Evolutionary conservation across 805 yeast species (phyloP), one percentile per base, ranked within the genome.

Genomic region (Ogataea nakhonphanomensis): DNA sequence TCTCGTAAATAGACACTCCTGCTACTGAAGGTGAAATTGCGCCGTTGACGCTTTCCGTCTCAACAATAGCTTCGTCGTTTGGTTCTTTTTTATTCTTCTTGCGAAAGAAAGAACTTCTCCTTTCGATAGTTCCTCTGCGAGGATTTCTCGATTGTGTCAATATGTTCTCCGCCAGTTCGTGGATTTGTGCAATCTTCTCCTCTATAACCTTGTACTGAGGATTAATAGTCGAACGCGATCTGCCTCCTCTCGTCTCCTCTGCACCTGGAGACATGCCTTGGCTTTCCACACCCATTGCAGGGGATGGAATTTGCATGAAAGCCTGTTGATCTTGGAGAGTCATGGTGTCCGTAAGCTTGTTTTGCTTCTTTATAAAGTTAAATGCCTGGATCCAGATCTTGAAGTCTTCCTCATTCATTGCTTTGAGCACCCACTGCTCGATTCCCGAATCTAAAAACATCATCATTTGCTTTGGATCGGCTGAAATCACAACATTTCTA

Each of bases 401-500:
- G 73, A 88, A 93, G 48, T 84, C 90, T 6, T 71, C 68, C 8
- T 64, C 62, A 41, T 71, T 78, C 33, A 70, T 65, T 0, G 97
- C 85, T 53, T 84, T 86, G 45, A 91, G 68, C 27, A 78, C 79
- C 98, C 98, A 91, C 8, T 85, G 80, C 59, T 91, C 98, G 79
- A 91, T 81, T 2, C 98, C 98, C 0, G 97, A 88, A 59, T 93
- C 97, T 43, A 93, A 74, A 33, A 83, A 79, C 30, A 93, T 79
- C 53, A 85, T 82, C 38, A 76, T 65, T 17, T 78, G 76, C 42
- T 75, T 74, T 20, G 77, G 70, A 52, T 82, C 82, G 0, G 95
- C 95, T 41, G 90, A 77, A 2, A 93, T 79, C n/a, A 84, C 84
- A 3, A 95, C 80, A 34, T 84, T 73, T 38, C 76, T 78, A 35